phyloP scores from a whole-genome alignment of 192 early-diverging fungal genomes.

The Oehlia diaphana region DNA sequence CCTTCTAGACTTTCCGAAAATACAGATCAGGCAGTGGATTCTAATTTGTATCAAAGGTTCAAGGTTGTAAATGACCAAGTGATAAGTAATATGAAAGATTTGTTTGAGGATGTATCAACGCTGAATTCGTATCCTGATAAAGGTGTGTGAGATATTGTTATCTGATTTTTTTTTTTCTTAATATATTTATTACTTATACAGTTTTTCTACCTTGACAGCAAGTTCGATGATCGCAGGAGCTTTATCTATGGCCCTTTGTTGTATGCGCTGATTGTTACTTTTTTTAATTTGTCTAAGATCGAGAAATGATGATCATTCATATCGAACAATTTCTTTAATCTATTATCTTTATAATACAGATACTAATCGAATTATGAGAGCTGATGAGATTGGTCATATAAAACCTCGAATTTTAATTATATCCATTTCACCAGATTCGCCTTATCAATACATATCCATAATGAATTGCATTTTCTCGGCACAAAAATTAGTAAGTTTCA shows the following conservation, averaged over 20 bases:
- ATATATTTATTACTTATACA: neutral
- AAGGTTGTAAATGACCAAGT: constrained; percentile 54
- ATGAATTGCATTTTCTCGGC: constrained; percentile 99
- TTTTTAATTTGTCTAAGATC: neutral
- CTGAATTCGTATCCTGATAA: constrained; percentile 20
- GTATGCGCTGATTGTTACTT: constrained; percentile 33
- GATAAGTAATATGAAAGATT: constrained; percentile 37
- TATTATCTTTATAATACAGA: constrained; percentile 42
- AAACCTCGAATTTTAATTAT: constrained; percentile 82
- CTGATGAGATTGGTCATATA: constrained; percentile 54
- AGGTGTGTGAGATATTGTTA: constrained; percentile 19
- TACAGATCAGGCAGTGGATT: constrained; percentile 40
- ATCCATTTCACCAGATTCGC: constrained; percentile 83
- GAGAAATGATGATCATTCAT: no score
- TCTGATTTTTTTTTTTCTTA: neutral
- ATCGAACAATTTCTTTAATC: neutral
- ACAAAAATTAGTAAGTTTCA: constrained; percentile 71
- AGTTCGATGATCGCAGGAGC: constrained; percentile 61
- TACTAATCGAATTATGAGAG: constrained; percentile 64
- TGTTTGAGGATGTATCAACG: constrained; percentile 39
- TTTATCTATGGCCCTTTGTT: constrained; percentile 60
- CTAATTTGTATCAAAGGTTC: constrained; percentile 61
- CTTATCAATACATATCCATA: constrained; percentile 89
- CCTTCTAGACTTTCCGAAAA: constrained; percentile 24
- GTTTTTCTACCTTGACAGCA: constrained; percentile 13